A percentile compares a stretch with the other conserved stretches of the same genome.
phyloP scores from a whole-genome alignment of 2,329 filamentous ascomycete genomes.

The Alternaria triticimaculans region DNA sequence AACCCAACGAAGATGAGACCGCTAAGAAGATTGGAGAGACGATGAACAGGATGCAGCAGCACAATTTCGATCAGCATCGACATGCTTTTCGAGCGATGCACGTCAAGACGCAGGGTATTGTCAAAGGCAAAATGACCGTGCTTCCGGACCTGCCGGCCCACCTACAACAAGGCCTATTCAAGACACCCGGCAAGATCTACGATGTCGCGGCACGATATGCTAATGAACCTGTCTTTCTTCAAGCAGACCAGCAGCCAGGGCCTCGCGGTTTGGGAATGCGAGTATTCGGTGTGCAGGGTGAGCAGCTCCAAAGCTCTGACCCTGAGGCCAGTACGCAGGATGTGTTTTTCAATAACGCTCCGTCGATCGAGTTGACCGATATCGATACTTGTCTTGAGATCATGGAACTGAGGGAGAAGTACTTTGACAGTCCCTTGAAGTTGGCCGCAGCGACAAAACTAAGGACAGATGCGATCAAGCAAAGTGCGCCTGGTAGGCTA shows the following conservation, averaged over 20 bases:
- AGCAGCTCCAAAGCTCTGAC: slow-evolving; percentile 23
- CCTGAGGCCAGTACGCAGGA: slow-evolving; percentile 29
- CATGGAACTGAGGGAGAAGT: slow-evolving; percentile 37
- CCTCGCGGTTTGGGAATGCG: slow-evolving; percentile 32
- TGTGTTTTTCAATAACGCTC: slow-evolving; percentile 44
- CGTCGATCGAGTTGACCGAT: slow-evolving; percentile 40
- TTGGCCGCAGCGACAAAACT: not conserved
- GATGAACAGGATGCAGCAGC: slow-evolving; percentile 50
- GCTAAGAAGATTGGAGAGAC: slow-evolving; percentile 44
- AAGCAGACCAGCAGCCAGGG: slow-evolving; percentile 43
- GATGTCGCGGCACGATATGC: slow-evolving; percentile 49
- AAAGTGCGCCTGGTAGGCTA: slow-evolving; percentile 35
- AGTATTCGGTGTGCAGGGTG: slow-evolving; percentile 45
- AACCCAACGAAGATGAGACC: slow-evolving; percentile 44
- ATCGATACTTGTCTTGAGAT: slow-evolving; percentile 43
- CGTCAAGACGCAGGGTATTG: slow-evolving; percentile 33
- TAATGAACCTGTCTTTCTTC: slow-evolving; percentile 46
- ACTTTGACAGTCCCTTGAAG: slow-evolving; percentile 26
- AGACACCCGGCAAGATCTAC: slow-evolving; percentile 37
- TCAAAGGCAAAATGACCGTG: slow-evolving; percentile 23
- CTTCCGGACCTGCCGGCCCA: slow-evolving; percentile 33
- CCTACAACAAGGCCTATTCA: slow-evolving; percentile 48
- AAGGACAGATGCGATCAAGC: slow-evolving; percentile 39
- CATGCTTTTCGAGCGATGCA: slow-evolving; percentile 49
- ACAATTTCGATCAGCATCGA: slow-evolving; percentile 50